phyloP scores from a whole-genome alignment of 1,284 basidiomycete genomes.

The Ceratobasidium sp. region DNA sequence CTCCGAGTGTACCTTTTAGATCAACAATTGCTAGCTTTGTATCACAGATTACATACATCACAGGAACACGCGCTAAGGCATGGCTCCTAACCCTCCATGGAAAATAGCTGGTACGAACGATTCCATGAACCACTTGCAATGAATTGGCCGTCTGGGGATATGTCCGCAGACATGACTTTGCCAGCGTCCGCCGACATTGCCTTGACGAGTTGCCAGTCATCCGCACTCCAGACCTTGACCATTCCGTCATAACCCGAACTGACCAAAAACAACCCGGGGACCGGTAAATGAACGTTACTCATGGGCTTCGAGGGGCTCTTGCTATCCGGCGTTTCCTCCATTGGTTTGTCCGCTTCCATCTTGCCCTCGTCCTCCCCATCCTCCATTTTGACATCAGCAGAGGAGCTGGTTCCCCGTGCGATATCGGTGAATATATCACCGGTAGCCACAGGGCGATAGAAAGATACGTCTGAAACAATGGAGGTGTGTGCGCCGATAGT shows the following conservation, averaged over 20 bases:
- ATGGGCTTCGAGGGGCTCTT: constrained; percentile 37
- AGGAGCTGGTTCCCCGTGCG: constrained; percentile 53
- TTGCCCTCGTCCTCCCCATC: constrained; percentile 39
- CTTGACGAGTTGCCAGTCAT: constrained; percentile 93
- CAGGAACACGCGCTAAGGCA: neutral
- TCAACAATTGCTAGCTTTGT: neutral
- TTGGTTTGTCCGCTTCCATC: constrained; percentile 50
- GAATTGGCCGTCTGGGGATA: constrained; percentile 79
- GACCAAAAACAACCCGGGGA: constrained; percentile 89
- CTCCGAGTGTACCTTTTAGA: constrained; percentile 21
- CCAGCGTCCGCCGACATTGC: constrained; percentile 91
- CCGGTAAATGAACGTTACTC: constrained; percentile 57
- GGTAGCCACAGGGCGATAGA: constrained; percentile 65
- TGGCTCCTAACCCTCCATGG: constrained; percentile 57
- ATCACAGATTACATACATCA: neutral
- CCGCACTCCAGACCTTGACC: constrained; percentile 96
- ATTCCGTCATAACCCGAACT: constrained; percentile 94
- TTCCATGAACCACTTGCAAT: constrained; percentile 91
- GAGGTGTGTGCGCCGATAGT: constrained; percentile 96
- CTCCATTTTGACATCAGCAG: constrained; percentile 42
- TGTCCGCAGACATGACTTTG: constrained; percentile 97
- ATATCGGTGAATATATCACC: constrained; percentile 40
- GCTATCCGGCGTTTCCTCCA: constrained; percentile 48
- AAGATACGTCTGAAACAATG: constrained; percentile 92
- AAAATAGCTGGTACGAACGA: constrained; percentile 90